phyloP scores from a whole-genome alignment of 768 basidiomycete species.

The Mycena chlorophos region DNA sequence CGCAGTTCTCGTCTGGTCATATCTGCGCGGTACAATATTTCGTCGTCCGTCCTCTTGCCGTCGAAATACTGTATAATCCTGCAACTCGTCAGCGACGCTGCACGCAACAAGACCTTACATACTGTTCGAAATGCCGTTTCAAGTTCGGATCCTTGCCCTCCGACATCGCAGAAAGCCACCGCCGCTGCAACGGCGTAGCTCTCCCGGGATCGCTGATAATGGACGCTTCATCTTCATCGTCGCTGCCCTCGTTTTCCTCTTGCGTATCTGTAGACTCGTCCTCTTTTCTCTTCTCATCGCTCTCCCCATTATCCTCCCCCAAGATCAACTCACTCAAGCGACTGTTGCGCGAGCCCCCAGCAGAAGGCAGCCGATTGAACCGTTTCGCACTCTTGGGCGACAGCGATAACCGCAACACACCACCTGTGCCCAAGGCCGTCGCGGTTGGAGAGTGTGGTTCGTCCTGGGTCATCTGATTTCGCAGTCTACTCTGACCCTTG shows the following conservation, averaged over 20 bases:
- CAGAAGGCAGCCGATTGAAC: slow-evolving; percentile 46
- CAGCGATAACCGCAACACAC: slow-evolving; percentile 53
- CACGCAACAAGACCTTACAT: slow-evolving; percentile 26
- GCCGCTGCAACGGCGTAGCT: slow-evolving; percentile 74
- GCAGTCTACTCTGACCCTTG: slow-evolving; percentile 23
- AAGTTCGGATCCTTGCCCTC: slow-evolving; percentile 73
- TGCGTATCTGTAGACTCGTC: slow-evolving; percentile 31
- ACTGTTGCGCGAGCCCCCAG: slow-evolving; percentile 46
- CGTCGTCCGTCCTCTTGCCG: slow-evolving; percentile 87
- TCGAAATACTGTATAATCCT: slow-evolving; percentile 95
- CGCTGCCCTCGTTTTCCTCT: slow-evolving; percentile 45
- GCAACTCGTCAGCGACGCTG: neutral
- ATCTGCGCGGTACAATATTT: slow-evolving; percentile 87
- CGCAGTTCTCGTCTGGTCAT: slow-evolving; percentile 83
- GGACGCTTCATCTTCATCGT: slow-evolving; percentile 49
- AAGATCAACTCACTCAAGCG: slow-evolving; percentile 42
- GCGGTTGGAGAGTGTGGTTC: slow-evolving; percentile 25
- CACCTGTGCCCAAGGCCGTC: no score
- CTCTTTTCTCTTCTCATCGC: slow-evolving; percentile 23
- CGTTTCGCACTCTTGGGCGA: slow-evolving; percentile 55
- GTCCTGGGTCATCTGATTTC: slow-evolving; percentile 22
- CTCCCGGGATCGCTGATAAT: slow-evolving; percentile 83
- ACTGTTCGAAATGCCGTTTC: slow-evolving; percentile 78
- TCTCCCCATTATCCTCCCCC: slow-evolving; percentile 30
- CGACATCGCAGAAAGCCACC: slow-evolving; percentile 91